These are phyloP conservation scores for Yamadazyma nakazawae DNA, from an alignment of 805 yeast species.

Conservation along the genomic window DNA sequence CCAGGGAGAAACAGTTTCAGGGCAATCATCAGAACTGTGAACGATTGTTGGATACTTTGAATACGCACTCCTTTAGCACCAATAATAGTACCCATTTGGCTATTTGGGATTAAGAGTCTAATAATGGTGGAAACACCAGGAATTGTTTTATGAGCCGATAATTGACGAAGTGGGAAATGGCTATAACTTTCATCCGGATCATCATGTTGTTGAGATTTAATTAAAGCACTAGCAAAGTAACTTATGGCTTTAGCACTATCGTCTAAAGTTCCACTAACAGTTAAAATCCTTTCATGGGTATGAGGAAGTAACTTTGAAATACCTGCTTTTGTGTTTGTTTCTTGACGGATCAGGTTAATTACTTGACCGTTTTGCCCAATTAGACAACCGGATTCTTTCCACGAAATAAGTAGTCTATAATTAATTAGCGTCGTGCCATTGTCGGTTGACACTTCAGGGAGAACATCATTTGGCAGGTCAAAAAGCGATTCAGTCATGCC, in stretches of 20 bases:
- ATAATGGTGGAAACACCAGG: slow-evolving; percentile 53
- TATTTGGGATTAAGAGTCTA: slow-evolving; percentile 74
- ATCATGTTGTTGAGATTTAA: slow-evolving; percentile 32
- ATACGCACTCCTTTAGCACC: slow-evolving; percentile 82
- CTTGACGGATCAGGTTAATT: slow-evolving; percentile 71
- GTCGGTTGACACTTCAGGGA: slow-evolving; percentile 8
- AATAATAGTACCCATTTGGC: slow-evolving; percentile 84
- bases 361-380: slow-evolving; percentile 83
- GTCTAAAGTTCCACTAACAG: slow-evolving; percentile 71
- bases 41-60: slow-evolving; percentile 68
- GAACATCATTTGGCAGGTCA: not conserved
- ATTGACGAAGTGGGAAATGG: slow-evolving; percentile 58
- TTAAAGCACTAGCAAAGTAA: slow-evolving; percentile 63
- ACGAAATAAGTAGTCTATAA: slow-evolving; percentile 63
- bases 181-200: slow-evolving; percentile 31
- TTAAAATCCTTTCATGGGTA: slow-evolving; percentile 76
- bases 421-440: slow-evolving; percentile 33
- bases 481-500: not conserved
- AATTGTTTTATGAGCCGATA: slow-evolving; percentile 49
- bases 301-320: slow-evolving; percentile 79
- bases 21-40: slow-evolving; percentile 77
- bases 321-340: slow-evolving; percentile 79
- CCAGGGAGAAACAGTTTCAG: slow-evolving; percentile 79
- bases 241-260: slow-evolving; percentile 68
- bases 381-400: slow-evolving; percentile 86